phyloP scores from a whole-genome alignment of 1,284 basidiomycete genomes.

The Moesziomyces parantarcticus region DNA sequence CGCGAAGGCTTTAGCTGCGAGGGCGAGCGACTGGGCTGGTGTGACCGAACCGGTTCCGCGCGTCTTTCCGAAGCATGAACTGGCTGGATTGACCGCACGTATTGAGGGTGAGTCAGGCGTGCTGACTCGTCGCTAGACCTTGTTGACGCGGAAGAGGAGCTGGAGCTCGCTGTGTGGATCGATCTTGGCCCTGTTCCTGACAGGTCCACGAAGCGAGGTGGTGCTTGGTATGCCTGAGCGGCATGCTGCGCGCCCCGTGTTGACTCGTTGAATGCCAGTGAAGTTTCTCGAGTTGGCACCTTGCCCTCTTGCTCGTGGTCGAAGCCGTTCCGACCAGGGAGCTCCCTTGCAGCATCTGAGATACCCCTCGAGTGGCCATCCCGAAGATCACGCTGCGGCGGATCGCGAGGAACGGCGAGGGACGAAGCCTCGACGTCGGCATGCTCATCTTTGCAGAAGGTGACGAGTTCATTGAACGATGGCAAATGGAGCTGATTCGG shows the following conservation, averaged over 20 bases:
- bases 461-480: conserved; percentile 24
- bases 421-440: neutral
- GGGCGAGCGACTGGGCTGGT: neutral
- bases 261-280: too few relatives aligned
- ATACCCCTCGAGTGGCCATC: neutral
- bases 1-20: neutral
- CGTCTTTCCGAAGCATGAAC: neutral
- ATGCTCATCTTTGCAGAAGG: conserved; percentile 6
- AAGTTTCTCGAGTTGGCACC: too few relatives aligned
- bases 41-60: neutral
- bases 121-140: neutral
- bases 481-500: conserved; percentile 12
- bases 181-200: neutral
- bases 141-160: neutral
- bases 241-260: too few relatives aligned
- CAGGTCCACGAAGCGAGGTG: too few relatives aligned
- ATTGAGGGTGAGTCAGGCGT: too few relatives aligned
- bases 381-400: neutral
- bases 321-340: too few relatives aligned
- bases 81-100: neutral
- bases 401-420: neutral
- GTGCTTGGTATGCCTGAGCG: too few relatives aligned
- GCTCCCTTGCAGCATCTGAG: too few relatives aligned
- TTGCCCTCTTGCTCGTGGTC: too few relatives aligned
- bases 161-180: neutral